Percentiles rank a stretch among this genome's conserved stretches.
These are phyloP conservation scores for Sarcodon sp. DNA, from an alignment of 768 basidiomycete species.

Conservation along the genomic window DNA sequence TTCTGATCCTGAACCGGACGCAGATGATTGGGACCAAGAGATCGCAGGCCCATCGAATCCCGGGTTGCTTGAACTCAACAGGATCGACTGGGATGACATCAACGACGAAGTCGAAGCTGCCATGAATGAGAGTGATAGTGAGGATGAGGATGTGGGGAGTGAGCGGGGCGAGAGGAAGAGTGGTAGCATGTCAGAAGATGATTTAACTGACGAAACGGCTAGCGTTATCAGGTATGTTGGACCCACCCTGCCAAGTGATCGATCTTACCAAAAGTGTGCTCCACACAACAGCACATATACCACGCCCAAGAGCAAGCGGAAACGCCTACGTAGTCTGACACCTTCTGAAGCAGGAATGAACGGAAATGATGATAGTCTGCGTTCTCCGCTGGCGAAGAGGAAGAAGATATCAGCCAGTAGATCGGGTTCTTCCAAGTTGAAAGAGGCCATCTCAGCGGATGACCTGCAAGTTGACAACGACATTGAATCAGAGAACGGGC, in stretches of 20 bases:
- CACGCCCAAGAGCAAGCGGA: conserved; percentile 41
- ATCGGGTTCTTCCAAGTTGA: conserved; percentile 51
- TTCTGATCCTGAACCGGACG: conserved; percentile 53
- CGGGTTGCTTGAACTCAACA: neutral
- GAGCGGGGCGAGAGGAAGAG: conserved; percentile 18
- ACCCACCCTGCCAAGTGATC: neutral
- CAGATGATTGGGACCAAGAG: conserved; percentile 54
- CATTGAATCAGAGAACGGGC: conserved; percentile 3
- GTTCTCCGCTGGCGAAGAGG: conserved; percentile 70
- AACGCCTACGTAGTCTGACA: conserved; percentile 60
- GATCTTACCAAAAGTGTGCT: neutral
- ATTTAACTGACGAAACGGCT: conserved; percentile 35
- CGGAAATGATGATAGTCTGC: conserved; percentile 20
- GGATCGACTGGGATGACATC: conserved; percentile 19
- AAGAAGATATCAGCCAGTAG: conserved; percentile 63
- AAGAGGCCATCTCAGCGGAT: conserved; percentile 30
- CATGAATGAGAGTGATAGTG: conserved; percentile 70
- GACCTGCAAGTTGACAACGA: conserved; percentile 4
- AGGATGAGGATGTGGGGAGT: conserved; percentile 24
- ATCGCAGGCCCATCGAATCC: conserved; percentile 5
- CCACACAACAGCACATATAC: conserved; percentile 19
- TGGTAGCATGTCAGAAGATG: conserved; percentile 36
- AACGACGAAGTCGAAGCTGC: conserved; percentile 83
- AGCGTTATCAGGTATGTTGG: conserved; percentile 28
- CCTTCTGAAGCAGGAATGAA: conserved; percentile 43